These are phyloP conservation scores for Phytophthora aleatoria DNA, from an alignment of 352 stramenopile species.

Conservation along the genomic window DNA sequence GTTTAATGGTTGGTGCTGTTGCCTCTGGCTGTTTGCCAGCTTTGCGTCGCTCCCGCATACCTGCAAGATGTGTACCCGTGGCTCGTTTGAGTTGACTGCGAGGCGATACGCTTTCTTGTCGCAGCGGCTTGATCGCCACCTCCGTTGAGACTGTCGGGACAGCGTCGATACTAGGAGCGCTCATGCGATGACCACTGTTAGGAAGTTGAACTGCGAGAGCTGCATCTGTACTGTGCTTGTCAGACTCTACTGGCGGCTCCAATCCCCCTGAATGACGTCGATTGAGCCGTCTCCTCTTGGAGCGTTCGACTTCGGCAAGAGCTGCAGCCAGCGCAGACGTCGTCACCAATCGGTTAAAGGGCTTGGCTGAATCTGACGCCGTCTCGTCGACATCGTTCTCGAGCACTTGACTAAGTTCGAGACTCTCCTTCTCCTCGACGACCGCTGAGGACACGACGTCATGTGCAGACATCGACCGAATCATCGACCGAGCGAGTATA, in stretches of 20 bases:
- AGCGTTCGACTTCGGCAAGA: slow-evolving; percentile 29
- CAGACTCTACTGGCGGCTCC: slow-evolving; percentile 4
- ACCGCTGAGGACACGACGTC: slow-evolving; percentile 11
- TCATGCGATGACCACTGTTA: slow-evolving; percentile 10
- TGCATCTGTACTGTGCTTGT: slow-evolving; percentile 1
- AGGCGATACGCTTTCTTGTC: slow-evolving; percentile 16
- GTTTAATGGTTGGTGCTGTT: slow-evolving; percentile 5
- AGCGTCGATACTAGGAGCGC: slow-evolving; percentile 11
- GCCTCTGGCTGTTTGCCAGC: slow-evolving; percentile 6
- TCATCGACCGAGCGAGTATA: slow-evolving; percentile 16
- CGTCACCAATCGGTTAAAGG: slow-evolving; percentile 26
- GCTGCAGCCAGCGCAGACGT: slow-evolving; percentile 32
- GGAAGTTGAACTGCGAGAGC: background rate
- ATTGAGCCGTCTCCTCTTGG: slow-evolving; percentile 18
- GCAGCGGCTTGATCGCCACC: slow-evolving; percentile 11
- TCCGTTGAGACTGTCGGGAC: background rate
- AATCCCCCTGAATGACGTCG: slow-evolving; percentile 22
- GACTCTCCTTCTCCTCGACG: background rate
- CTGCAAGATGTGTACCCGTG: slow-evolving; percentile 23
- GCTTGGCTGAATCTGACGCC: slow-evolving; percentile 6
- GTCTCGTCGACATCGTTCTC: slow-evolving; percentile 9
- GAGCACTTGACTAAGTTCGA: background rate
- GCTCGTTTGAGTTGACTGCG: slow-evolving; percentile 22
- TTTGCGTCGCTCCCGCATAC: slow-evolving; percentile 28
- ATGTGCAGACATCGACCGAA: slow-evolving; percentile 18